These are phyloP conservation scores for Megacollybia marginata DNA, from an alignment of 768 basidiomycete species.

Conservation along the genomic window DNA sequence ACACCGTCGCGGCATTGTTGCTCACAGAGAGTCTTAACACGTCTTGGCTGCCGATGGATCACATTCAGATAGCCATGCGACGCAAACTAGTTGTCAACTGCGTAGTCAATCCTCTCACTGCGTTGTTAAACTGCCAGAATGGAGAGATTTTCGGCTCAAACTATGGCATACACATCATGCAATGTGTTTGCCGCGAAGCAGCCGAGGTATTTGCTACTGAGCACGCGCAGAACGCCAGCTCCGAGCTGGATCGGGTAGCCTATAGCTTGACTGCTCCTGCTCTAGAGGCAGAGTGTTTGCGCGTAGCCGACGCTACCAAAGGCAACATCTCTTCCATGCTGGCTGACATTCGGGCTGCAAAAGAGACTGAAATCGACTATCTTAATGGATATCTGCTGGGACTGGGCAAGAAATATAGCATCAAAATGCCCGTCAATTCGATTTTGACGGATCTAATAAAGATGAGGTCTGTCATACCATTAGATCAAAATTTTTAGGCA, in stretches of 20 bases:
- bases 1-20: slow-evolving; percentile 60
- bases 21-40: slow-evolving; percentile 49
- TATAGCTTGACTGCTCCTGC: slow-evolving; percentile 31
- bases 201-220: slow-evolving; percentile 50
- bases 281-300: slow-evolving; percentile 50
- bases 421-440: slow-evolving; percentile 52
- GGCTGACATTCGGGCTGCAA: slow-evolving; percentile 54
- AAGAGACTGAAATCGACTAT: slow-evolving; percentile 69
- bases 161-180: slow-evolving; percentile 37
- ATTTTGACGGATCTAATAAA: slow-evolving; percentile 53
- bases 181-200: slow-evolving; percentile 66
- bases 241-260: slow-evolving; percentile 29
- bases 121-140: slow-evolving; percentile 73
- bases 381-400: slow-evolving; percentile 76
- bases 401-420: slow-evolving; percentile 48
- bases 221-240: slow-evolving; percentile 30
- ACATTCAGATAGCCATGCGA: slow-evolving; percentile 63
- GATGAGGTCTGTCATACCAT: slow-evolving; percentile 47
- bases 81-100: slow-evolving; percentile 79
- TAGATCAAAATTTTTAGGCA: slow-evolving; percentile 24
- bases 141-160: slow-evolving; percentile 55
- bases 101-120: slow-evolving; percentile 81
- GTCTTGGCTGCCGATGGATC: slow-evolving; percentile 56
- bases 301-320: slow-evolving; percentile 50
- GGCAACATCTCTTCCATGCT: slow-evolving; percentile 80